Base-by-base conservation (phyloP, 1,284 basidiomycete genomes). In the Vanrija pseudolonga region DNA sequence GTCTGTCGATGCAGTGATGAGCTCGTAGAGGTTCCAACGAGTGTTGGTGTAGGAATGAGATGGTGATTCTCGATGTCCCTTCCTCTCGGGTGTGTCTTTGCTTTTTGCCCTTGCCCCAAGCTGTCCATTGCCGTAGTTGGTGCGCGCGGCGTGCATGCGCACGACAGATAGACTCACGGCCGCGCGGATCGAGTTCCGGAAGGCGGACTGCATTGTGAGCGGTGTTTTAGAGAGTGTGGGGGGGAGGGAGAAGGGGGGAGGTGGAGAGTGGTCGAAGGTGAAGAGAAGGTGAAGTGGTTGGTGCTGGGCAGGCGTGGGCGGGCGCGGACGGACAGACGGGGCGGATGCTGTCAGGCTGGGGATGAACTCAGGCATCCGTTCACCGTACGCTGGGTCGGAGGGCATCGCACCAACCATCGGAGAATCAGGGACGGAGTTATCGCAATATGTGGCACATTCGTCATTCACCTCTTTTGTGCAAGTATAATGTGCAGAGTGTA, bases 181-280 rank as follows among this genome's bases (percentile, higher is more conserved):
- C 47, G 67, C 60, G 62, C 69, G 63, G 59, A 74, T 60, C 76
- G 87, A 84, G 81, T 88, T 89, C 81, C 86, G 84, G 80, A 93
- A 81, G 77, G 88, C 88, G 80, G 88, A 85, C 80, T 92, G 89
- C 90, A 94, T 93, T 53, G 60, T 73, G 78, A 57, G 56, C 59
- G 59, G 57, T 56, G 58, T 57, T 50, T 52, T 55, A 32, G 28
- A 44, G 47, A 52, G 60, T 51, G 75, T 47, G 70, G 74, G 57
- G 51, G 57, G 57, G n/a, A n/a, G n/a, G 58, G 64, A 59, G 55
- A 45, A 79, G 78, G 80, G 80, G 49, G 80, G 80, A 58, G 80
- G 74, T 53, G 46, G 44, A 51, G 52, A 36, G 52, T 39, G 79
- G 78, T 80, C 80, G 59, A 80, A 74, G 54, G 52, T 40, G 50